Conservation (phyloP, 306 rosid genomes). For the Luffa aegyptiaca region DNA sequence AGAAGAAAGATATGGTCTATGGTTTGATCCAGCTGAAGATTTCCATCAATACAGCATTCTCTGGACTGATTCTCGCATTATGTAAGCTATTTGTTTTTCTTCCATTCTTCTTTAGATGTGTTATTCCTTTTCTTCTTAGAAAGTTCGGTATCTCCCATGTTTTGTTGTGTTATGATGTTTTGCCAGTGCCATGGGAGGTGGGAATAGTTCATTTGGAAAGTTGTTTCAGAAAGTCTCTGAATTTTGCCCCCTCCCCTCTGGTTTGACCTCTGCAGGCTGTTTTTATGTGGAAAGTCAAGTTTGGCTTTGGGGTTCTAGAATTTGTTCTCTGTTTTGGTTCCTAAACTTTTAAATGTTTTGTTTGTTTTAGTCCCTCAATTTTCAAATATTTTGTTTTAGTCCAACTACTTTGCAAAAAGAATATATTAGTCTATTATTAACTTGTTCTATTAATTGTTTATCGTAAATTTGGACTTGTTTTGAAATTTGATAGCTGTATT, state of each 20-base stretch:
- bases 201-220: background rate
- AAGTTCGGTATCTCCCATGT: background rate
- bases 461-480: background rate
- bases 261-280: background rate
- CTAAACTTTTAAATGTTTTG: background rate
- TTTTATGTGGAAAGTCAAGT: background rate
- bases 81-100: conserved; percentile 36
- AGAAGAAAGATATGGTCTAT: conserved; percentile 77
- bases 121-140: background rate
- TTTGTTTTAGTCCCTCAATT: background rate
- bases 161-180: background rate
- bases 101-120: background rate
- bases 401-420: background rate
- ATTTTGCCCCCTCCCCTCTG: background rate
- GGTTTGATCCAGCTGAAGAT: conserved; percentile 95
- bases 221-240: background rate
- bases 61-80: conserved; percentile 76
- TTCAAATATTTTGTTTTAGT: background rate
- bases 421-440: background rate
- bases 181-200: background rate
- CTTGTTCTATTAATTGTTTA: background rate
- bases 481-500: background rate
- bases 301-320: background rate
- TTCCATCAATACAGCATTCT: conserved; percentile 81
- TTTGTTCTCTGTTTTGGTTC: background rate